phyloP scores from a whole-genome alignment of 169 alveolate species.

The Plasmodium yoelii region DNA sequence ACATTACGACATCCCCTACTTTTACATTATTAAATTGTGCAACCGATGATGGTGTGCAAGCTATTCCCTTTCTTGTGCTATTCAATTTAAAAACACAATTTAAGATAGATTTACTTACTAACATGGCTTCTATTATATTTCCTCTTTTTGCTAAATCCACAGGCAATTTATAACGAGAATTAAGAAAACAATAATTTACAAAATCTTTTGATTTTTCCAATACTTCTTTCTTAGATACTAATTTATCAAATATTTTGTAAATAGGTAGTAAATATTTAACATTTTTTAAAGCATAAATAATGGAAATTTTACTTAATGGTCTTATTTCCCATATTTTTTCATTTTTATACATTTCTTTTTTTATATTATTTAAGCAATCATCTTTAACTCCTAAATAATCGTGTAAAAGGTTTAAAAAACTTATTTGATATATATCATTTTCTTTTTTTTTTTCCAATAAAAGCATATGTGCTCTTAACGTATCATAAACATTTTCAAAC shows the following conservation, averaged over 20 bases:
- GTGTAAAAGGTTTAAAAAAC: conserved; percentile 54
- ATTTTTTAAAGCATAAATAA: conserved; percentile 75
- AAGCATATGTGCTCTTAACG: conserved; percentile 77
- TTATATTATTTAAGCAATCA: conserved; percentile 61
- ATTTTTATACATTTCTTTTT: conserved; percentile 76
- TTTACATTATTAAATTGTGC: conserved; percentile 79
- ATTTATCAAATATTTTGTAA: conserved; percentile 59
- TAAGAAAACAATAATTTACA: conserved; percentile 63
- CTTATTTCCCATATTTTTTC: conserved; percentile 75
- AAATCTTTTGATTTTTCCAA: conserved; percentile 74
- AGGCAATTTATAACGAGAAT: conserved; percentile 61
- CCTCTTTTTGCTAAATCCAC: conserved; percentile 65
- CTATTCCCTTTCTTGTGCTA: conserved; percentile 81
- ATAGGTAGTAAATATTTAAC: conserved; percentile 64
- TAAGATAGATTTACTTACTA: conserved; percentile 70
- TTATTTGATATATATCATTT: conserved; percentile 61
- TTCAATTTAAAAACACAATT: conserved; percentile 80
- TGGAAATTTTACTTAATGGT: conserved; percentile 62
- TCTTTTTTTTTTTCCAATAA: conserved; percentile 49
- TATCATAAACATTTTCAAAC: conserved; percentile 81
- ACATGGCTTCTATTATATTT: conserved; percentile 70
- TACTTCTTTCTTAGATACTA: conserved; percentile 46
- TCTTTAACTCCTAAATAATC: conserved; percentile 75
- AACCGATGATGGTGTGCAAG: conserved; percentile 80
- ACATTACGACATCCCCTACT: conserved; percentile 74